Evolutionary conservation across 306 rosid genomes (phyloP).

Genomic region (Medicago ruthenica): DNA sequence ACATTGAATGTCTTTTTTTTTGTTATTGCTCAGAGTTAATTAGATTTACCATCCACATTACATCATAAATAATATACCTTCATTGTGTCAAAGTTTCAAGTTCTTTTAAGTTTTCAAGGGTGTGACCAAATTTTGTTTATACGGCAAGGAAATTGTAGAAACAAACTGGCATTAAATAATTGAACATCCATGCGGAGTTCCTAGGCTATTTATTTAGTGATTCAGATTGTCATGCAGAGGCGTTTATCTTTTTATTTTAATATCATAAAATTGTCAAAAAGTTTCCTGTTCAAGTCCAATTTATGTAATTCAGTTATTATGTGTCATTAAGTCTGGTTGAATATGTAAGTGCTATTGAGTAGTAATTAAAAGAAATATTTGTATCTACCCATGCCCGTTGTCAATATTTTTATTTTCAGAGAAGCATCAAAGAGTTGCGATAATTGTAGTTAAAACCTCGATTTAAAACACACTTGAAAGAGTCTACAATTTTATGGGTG

Average conservation of each 20-base stretch:
- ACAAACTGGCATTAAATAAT: not conserved
- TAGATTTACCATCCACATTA: too few relatives aligned
- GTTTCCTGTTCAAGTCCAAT: conserved; percentile 1
- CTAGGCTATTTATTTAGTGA: not conserved
- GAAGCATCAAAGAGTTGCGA: too few relatives aligned
- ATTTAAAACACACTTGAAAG: too few relatives aligned
- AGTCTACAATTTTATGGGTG: too few relatives aligned
- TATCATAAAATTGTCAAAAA: not conserved
- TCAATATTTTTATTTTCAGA: too few relatives aligned
- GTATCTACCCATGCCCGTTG: too few relatives aligned
- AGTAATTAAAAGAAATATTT: not conserved
- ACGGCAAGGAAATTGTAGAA: conserved; percentile 21
- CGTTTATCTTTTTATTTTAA: conserved; percentile 5
- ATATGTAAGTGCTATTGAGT: not conserved
- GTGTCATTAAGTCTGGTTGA: conserved; percentile 7
- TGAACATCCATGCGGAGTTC: not conserved
- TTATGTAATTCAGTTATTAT: not conserved
- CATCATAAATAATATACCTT: not conserved
- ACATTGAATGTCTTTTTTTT: too few relatives aligned
- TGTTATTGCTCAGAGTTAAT: too few relatives aligned
- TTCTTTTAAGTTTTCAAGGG: not conserved
- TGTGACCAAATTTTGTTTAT: not conserved
- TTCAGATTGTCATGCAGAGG: conserved; percentile 15
- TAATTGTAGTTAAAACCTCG: too few relatives aligned
- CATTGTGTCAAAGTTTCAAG: not conserved